Percentiles rank a stretch among this genome's conserved stretches.
Conservation (phyloP, 202 grass and related monocot species). For the Setaria italica region DNA sequence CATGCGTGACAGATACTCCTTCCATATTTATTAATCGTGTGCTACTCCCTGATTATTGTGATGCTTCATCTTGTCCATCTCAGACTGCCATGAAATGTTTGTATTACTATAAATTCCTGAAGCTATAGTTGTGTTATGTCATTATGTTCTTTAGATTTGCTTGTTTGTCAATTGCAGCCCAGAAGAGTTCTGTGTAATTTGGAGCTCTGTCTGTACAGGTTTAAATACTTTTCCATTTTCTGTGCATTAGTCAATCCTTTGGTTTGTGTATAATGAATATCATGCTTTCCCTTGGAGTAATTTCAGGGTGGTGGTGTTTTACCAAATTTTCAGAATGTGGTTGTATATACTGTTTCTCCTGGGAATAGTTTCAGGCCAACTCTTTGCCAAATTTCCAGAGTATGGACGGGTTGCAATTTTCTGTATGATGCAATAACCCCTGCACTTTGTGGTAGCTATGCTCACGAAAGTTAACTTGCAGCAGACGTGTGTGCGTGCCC, state of each 20-base stretch:
- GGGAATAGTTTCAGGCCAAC: not conserved
- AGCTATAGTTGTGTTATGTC: not conserved
- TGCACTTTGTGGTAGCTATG: not conserved
- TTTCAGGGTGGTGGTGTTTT: not conserved
- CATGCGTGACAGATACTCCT: constrained; percentile 25
- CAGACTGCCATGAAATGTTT: not conserved
- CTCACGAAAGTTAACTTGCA: not conserved
- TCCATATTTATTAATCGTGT: not conserved
- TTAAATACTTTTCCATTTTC: not conserved
- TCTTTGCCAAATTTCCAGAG: not conserved
- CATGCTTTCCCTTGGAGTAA: not conserved
- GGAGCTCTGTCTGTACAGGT: not conserved
- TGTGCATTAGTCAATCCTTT: not conserved
- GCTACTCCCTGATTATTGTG: not conserved
- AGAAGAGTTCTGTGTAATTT: not conserved
- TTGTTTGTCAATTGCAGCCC: not conserved
- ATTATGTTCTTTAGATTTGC: not conserved
- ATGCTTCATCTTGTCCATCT: constrained; percentile 8
- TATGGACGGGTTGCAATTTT: not conserved
- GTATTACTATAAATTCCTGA: not conserved
- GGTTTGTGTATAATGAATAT: not conserved
- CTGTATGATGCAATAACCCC: too few relatives aligned
- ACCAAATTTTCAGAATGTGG: not conserved
- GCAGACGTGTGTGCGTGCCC: not conserved
- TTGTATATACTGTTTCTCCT: not conserved